Conservation (phyloP, 2,329 filamentous ascomycete genomes). For the Albophoma yamanashiensis region DNA sequence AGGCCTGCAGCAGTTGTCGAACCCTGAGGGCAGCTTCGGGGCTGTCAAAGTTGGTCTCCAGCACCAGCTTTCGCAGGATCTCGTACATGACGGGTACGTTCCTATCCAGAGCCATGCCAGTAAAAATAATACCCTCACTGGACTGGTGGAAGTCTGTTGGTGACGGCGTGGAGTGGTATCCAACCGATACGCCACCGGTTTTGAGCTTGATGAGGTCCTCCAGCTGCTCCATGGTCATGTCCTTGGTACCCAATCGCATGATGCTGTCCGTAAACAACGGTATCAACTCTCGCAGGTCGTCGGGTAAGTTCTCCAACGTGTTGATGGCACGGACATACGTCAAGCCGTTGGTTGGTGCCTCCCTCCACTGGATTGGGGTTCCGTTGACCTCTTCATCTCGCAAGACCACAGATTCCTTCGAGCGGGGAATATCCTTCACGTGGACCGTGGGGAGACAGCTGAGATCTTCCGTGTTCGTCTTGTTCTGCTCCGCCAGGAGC, state of each 20-base stretch:
- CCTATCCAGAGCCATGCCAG: slow-evolving; percentile 78
- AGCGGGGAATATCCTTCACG: slow-evolving; percentile 78
- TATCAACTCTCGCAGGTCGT: slow-evolving; percentile 73
- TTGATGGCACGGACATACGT: slow-evolving; percentile 94
- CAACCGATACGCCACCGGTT: slow-evolving; percentile 80
- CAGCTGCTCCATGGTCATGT: slow-evolving; percentile 84
- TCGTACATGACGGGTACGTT: slow-evolving; percentile 90
- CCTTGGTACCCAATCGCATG: slow-evolving; percentile 84
- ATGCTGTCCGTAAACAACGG: slow-evolving; percentile 87
- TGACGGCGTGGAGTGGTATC: slow-evolving; percentile 72
- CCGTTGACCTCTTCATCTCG: slow-evolving; percentile 56
- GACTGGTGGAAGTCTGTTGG: slow-evolving; percentile 60
- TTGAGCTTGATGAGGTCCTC: slow-evolving; percentile 95
- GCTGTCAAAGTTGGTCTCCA: slow-evolving; percentile 84
- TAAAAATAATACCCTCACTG: slow-evolving; percentile 73
- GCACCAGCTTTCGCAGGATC: slow-evolving; percentile 66
- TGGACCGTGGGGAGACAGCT: slow-evolving; percentile 81
- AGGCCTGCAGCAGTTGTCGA: slow-evolving; percentile 74
- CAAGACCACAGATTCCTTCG: slow-evolving; percentile 49
- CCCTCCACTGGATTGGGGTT: slow-evolving; percentile 75
- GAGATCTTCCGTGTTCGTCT: slow-evolving; percentile 73
- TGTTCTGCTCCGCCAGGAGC: slow-evolving; percentile 71
- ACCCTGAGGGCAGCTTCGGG: slow-evolving; percentile 73
- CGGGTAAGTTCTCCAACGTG: slow-evolving; percentile 64
- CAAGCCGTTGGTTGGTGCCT: slow-evolving; percentile 87